phyloP scores from a whole-genome alignment of 2,329 filamentous ascomycete genomes.

The Aureobasidium mangrovei region DNA sequence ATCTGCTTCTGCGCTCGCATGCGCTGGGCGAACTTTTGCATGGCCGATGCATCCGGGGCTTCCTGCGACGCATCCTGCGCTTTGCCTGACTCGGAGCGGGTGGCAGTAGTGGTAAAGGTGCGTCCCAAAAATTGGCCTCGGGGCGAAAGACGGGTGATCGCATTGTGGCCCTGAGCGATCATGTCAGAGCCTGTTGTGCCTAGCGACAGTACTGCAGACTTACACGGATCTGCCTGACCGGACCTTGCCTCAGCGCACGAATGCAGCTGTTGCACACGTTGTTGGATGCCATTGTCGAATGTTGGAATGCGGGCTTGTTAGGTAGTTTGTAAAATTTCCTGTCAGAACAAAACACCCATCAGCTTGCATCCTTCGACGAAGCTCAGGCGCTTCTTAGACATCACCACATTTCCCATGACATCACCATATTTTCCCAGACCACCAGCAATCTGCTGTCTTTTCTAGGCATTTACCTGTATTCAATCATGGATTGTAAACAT shows the following conservation, averaged over 20 bases:
- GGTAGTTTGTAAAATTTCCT: neutral
- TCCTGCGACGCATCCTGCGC: neutral
- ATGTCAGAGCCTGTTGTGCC: conserved; percentile 5
- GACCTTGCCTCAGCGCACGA: conserved; percentile 18
- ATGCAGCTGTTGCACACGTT: conserved; percentile 21
- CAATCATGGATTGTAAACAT: neutral
- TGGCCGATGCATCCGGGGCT: conserved; percentile 9
- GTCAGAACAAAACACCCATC: neutral
- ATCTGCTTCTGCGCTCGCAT: conserved; percentile 17
- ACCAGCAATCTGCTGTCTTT: neutral
- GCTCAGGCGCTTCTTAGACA: neutral
- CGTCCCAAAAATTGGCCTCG: neutral
- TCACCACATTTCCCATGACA: conserved; percentile 3
- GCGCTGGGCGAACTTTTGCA: conserved; percentile 16
- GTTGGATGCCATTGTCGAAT: conserved; percentile 19
- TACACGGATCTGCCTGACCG: conserved; percentile 15
- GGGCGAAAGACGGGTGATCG: neutral
- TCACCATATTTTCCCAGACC: conserved; percentile 4
- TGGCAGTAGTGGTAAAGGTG: neutral
- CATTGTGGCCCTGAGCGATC: neutral
- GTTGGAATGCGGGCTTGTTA: neutral
- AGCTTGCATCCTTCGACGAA: conserved; percentile 1
- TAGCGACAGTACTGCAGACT: conserved; percentile 14
- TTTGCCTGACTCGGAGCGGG: neutral
- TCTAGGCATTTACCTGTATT: neutral